Evolutionary conservation across 768 basidiomycete species (phyloP).

Genomic region (Termitomyces titanicus): DNA sequence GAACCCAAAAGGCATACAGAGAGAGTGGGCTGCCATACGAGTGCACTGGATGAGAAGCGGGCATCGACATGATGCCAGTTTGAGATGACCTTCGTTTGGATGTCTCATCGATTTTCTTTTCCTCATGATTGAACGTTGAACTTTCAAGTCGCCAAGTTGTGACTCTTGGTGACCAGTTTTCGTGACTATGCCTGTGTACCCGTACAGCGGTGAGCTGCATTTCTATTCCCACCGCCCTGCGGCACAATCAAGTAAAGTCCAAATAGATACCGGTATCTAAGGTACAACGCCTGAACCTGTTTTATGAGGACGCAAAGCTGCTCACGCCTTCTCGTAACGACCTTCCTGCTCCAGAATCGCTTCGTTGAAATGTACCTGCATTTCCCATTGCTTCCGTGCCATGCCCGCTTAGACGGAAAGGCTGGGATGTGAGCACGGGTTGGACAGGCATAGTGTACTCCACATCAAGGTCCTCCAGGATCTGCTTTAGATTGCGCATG

Average conservation of each 20-base stretch:
- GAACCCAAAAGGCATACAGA: slow-evolving; percentile 65
- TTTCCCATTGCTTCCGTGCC: slow-evolving; percentile 20
- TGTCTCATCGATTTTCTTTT: slow-evolving; percentile 64
- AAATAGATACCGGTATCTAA: neutral
- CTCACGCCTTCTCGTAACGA: slow-evolving; percentile 5
- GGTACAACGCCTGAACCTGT: neutral
- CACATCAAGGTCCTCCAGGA: slow-evolving; percentile 73
- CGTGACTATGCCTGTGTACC: no score
- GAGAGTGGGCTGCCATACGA: slow-evolving; percentile 62
- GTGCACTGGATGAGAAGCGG: slow-evolving; percentile 75
- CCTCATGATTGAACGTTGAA: no score
- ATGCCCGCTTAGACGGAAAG: neutral
- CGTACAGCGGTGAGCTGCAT: no score
- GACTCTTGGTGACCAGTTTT: no score
- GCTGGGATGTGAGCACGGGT: slow-evolving; percentile 53
- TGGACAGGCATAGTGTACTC: slow-evolving; percentile 70
- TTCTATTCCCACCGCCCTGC: neutral
- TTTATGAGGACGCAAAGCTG: slow-evolving; percentile 3
- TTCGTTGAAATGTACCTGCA: slow-evolving; percentile 22
- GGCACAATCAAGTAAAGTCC: neutral
- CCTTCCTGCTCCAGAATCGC: slow-evolving; percentile 8
- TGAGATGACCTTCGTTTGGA: slow-evolving; percentile 83
- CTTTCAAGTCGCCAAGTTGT: no score
- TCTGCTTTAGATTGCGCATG: slow-evolving; percentile 69
- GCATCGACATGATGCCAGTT: slow-evolving; percentile 71